Evolutionary conservation across 2,329 filamentous ascomycete genomes (phyloP).

Genomic region (Talaromyces amestolkiae): DNA sequence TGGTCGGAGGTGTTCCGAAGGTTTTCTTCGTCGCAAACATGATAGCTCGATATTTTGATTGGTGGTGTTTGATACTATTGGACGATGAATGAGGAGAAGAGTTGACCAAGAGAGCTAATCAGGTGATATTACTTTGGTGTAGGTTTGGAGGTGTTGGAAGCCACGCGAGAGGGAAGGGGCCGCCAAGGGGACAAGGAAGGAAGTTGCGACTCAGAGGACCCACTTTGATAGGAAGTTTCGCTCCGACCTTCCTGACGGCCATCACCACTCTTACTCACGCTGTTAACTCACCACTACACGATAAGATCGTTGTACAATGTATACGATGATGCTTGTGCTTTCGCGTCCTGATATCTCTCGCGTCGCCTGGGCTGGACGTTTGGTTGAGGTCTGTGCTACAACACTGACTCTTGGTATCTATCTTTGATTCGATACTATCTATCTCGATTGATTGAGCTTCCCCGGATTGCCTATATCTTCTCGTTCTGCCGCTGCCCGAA

Average conservation of each 20-base stretch:
- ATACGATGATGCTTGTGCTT: neutral
- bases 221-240: conserved; percentile 4
- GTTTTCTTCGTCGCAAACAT: neutral
- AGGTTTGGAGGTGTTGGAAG: neutral
- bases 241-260: conserved; percentile 17
- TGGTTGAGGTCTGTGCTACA: neutral
- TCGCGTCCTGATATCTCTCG: neutral
- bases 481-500: neutral
- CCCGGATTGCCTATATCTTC: conserved; percentile 10
- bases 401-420: neutral
- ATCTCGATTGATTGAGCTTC: neutral
- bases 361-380: neutral
- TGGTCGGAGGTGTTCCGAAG: neutral
- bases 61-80: neutral
- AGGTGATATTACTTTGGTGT: neutral
- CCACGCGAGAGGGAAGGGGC: neutral
- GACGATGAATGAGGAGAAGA: neutral
- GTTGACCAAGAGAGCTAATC: neutral
- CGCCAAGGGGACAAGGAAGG: neutral
- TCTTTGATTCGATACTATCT: neutral
- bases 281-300: too few species aligned
- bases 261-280: neutral
- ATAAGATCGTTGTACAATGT: neutral
- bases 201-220: neutral
- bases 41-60: neutral